Base-by-base conservation (phyloP, 1,284 basidiomycete species). In the Bothia castanella region DNA sequence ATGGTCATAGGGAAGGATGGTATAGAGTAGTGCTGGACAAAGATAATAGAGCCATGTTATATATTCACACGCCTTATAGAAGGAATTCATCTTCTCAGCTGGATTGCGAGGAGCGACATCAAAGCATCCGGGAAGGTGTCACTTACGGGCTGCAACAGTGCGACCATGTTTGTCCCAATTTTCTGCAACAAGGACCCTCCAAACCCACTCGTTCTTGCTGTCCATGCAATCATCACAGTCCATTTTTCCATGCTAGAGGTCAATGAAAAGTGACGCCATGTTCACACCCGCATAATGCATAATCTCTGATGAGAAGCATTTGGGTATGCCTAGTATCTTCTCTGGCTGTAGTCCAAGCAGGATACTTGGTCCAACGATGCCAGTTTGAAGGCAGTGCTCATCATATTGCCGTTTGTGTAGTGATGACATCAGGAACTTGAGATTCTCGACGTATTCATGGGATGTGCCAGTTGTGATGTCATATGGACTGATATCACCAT, bases 31-130 rank as follows among this genome's bases (percentile, higher is more conserved):
- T 0, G 27, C 42, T 3, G 37, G 51, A 11, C 41, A 43, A 3
- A 52, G 45, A 10, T n/a, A 2, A 19, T 52, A 52, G 4, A 52
- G 0, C 41, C 50, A 52, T 0, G 25, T 49, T 0, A 52, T 49
- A 5, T 30, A 52, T 30, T 52, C 16, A 0, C 42, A 32, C 0
- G 13, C 19, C 9, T 52, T 52, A 34, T 52, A 52, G 40, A 36
- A 52, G 2, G 38, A 52, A 20, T 43, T 52, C 1, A 29, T 29
- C 27, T 29, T 29, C 27, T 29, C 27, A 29, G 36, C 30, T 5
- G 42, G 50, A 16, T 52, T 39, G 7, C 7, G 25, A 0, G 39
- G 32, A 2, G 49, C 43, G 12, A 43, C 42, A 3, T 51, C 29
- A 11, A 52, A 52, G 2, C 13, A 48, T 0, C 42, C 42, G 3